These are phyloP conservation scores for Lecanicillium sp. DNA, from an alignment of 2,329 filamentous ascomycete species.

Conservation along the genomic window DNA sequence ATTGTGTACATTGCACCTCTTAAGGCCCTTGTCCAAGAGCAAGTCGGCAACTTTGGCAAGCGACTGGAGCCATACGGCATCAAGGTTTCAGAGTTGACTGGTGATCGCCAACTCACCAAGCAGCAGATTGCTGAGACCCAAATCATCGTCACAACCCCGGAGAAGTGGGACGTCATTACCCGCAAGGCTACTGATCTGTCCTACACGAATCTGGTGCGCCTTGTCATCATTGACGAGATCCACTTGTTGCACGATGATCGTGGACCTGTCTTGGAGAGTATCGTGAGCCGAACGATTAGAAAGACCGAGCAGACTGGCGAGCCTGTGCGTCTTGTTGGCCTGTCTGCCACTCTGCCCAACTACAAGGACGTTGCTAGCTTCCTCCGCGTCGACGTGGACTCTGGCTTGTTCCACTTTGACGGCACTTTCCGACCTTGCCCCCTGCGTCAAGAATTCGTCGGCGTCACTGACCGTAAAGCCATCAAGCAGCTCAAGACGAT, in stretches of 20 bases:
- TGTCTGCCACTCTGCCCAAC: slow-evolving; percentile 93
- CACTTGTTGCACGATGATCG: slow-evolving; percentile 96
- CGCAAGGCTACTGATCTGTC: slow-evolving; percentile 94
- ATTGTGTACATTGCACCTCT: slow-evolving; percentile 96
- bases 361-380: slow-evolving; percentile 96
- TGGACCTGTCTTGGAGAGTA: slow-evolving; percentile 93
- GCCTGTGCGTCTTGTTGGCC: slow-evolving; percentile 80
- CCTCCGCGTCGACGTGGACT: slow-evolving; percentile 76
- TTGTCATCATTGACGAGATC: slow-evolving; percentile 97
- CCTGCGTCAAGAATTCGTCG: slow-evolving; percentile 92
- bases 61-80: slow-evolving; percentile 87
- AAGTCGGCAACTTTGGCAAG: slow-evolving; percentile 95
- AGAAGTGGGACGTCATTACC: slow-evolving; percentile 99
- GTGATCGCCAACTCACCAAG: slow-evolving; percentile 96
- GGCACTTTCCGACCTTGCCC: slow-evolving; percentile 90
- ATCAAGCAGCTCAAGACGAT: slow-evolving; percentile 99
- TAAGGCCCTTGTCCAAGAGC: slow-evolving; percentile 93
- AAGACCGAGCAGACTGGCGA: slow-evolving; percentile 92
- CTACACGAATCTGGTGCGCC: slow-evolving; percentile 92
- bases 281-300: slow-evolving; percentile 88
- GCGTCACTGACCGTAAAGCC: slow-evolving; percentile 93
- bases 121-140: slow-evolving; percentile 97
- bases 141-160: slow-evolving; percentile 94
- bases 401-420: slow-evolving; percentile 93
- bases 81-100: slow-evolving; percentile 88